phyloP scores from a whole-genome alignment of 2,329 filamentous ascomycete species.

The Hypoxylon sp. region DNA sequence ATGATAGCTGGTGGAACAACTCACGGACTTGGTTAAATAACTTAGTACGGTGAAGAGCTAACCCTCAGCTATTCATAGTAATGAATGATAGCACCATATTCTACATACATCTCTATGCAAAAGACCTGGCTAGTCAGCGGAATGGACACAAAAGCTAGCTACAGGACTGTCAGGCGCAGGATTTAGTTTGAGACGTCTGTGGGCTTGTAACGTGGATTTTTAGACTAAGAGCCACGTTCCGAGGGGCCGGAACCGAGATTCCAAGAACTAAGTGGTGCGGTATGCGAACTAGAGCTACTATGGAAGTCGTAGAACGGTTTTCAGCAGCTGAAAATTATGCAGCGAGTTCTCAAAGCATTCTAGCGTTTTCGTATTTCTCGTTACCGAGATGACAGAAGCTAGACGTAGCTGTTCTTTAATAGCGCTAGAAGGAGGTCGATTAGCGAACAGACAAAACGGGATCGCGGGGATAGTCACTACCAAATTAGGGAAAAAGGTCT shows the following conservation, averaged over 20 bases:
- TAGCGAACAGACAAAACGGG: constrained; percentile 34
- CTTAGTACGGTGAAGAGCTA: too few species aligned
- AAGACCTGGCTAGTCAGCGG: not conserved
- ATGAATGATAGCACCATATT: not conserved
- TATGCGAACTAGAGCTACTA: constrained; percentile 5
- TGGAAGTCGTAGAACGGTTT: not conserved
- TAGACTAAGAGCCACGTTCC: constrained; percentile 25
- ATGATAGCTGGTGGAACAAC: constrained; percentile 17
- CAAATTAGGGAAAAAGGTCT: constrained; percentile 23
- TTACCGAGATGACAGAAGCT: constrained; percentile 16
- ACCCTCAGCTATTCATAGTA: not conserved
- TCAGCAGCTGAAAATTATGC: constrained; percentile 8
- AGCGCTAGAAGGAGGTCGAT: constrained; percentile 25
- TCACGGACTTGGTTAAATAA: constrained; percentile 6
- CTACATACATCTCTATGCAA: too few species aligned
- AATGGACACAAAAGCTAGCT: not conserved
- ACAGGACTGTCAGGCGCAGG: not conserved
- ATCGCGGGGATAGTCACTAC: constrained; percentile 28
- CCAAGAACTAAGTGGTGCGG: constrained; percentile 12
- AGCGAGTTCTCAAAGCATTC: constrained; percentile 3
- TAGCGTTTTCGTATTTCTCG: constrained; percentile 11
- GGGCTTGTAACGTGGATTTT: constrained; percentile 24
- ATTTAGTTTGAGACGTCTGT: constrained; percentile 8
- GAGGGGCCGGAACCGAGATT: constrained; percentile 10
- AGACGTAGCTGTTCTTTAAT: constrained; percentile 7